A percentile compares a stretch with the other conserved stretches of the same genome.
phyloP scores from a whole-genome alignment of 768 basidiomycete species.

The Podaxis pistillaris region DNA sequence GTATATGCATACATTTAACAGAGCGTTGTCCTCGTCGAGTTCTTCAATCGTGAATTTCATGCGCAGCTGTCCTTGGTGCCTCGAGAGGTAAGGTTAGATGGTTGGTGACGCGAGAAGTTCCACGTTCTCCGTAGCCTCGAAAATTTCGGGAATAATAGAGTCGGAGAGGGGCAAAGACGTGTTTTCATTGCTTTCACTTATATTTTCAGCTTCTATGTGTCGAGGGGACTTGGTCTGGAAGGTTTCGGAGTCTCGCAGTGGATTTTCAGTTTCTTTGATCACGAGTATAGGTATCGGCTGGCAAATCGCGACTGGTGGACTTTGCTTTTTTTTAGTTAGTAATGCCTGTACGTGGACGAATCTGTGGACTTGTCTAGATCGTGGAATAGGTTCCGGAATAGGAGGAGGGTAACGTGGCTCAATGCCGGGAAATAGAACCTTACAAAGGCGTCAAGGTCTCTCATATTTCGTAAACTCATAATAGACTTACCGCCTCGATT shows the following conservation, averaged over 20 bases:
- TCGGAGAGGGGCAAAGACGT: conserved; percentile 26
- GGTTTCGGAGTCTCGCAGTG: neutral
- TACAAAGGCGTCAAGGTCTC: neutral
- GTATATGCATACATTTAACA: conserved; percentile 2
- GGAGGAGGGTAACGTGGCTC: neutral
- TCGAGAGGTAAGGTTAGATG: neutral
- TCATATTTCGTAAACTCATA: too few relatives aligned
- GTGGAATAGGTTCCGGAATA: neutral
- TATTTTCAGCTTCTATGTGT: neutral
- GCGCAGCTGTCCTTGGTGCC: neutral
- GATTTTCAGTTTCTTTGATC: neutral
- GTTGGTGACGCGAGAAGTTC: neutral
- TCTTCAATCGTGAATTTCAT: conserved; percentile 2
- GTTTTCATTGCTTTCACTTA: neutral
- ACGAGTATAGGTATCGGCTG: neutral
- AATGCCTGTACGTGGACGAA: neutral
- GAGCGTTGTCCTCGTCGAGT: neutral
- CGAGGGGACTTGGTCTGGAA: too few relatives aligned
- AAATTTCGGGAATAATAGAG: conserved; percentile 24
- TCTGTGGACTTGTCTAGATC: neutral
- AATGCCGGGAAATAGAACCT: neutral
- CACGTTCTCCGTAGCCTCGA: conserved; percentile 23
- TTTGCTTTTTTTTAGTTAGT: neutral
- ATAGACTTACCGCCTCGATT: neutral
- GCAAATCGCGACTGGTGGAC: neutral